These are phyloP conservation scores for Leccinum pachyderme DNA, from an alignment of 1,284 basidiomycete species.

Conservation along the genomic window DNA sequence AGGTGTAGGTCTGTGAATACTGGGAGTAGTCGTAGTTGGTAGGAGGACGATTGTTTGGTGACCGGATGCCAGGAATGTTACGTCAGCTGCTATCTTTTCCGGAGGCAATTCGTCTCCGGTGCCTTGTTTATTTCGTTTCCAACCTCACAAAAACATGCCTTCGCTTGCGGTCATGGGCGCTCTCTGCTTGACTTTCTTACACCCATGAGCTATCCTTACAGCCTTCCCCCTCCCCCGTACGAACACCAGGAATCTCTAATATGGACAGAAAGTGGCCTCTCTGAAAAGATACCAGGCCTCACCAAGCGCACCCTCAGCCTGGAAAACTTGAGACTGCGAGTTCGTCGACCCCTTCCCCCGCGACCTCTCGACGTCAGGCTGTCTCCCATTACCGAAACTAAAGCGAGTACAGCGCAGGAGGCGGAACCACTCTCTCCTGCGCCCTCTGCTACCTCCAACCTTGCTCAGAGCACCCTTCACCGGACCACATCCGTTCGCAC, in stretches of 20 bases:
- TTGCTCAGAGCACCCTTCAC: slow-evolving; percentile 8
- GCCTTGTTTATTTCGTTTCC: not conserved
- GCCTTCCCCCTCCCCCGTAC: slow-evolving; percentile 46
- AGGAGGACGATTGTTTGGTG: not conserved
- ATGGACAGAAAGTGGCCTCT: slow-evolving; percentile 7
- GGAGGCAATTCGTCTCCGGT: not conserved
- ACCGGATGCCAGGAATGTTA: not conserved
- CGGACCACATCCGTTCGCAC: slow-evolving; percentile 4
- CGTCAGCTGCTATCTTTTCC: not conserved
- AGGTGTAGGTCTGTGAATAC: slow-evolving; percentile 46
- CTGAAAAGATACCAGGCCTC: slow-evolving; percentile 5
- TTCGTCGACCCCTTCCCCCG: slow-evolving; percentile 27
- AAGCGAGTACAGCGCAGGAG: not conserved
- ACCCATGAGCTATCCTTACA: slow-evolving; percentile 30
- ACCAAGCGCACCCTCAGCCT: slow-evolving; percentile 9
- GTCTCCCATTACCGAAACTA: slow-evolving; percentile 16
- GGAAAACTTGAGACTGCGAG: slow-evolving; percentile 2
- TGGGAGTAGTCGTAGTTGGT: slow-evolving; percentile 4
- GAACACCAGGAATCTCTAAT: slow-evolving; percentile 58
- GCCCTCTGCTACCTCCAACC: slow-evolving; percentile 8
- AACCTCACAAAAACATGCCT: slow-evolving; percentile 16
- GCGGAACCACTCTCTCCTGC: not conserved
- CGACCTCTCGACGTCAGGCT: slow-evolving; percentile 21
- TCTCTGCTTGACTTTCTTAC: not conserved
- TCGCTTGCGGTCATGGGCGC: slow-evolving; percentile 11